phyloP scores from a whole-genome alignment of 1,284 basidiomycete genomes.

The Ustilago hordei region DNA sequence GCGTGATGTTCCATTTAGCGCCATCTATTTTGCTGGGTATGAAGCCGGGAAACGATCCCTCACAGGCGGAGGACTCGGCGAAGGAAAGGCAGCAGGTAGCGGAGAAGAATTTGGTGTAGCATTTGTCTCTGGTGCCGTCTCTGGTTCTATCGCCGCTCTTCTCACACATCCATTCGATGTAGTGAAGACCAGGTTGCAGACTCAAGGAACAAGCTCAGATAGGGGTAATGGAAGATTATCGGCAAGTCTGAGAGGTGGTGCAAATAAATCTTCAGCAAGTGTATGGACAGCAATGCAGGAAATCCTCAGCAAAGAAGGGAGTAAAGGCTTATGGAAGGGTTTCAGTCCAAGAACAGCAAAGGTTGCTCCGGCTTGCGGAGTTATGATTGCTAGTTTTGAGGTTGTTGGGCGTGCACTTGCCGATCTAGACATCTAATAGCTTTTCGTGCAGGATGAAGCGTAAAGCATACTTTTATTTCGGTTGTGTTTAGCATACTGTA shows the following conservation, averaged over 20 bases:
- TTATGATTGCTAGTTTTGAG: constrained; percentile 97
- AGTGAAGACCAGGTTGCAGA: constrained; percentile 89
- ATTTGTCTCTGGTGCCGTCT: constrained; percentile 81
- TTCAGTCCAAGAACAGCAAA: constrained; percentile 89
- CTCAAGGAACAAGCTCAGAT: constrained; percentile 20
- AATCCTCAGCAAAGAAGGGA: constrained; percentile 83
- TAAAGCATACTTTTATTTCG: not conserved
- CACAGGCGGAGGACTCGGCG: constrained; percentile 70
- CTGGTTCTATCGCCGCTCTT: constrained; percentile 78
- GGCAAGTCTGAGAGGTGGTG: constrained; percentile 1
- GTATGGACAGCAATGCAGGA: constrained; percentile 73
- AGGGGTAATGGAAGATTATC: constrained; percentile 1
- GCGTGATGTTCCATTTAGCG: constrained; percentile 97
- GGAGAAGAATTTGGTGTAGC: constrained; percentile 78
- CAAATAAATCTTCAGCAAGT: not conserved
- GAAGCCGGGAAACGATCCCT: constrained; percentile 68
- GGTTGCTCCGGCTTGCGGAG: constrained; percentile 97
- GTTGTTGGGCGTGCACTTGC: constrained; percentile 71
- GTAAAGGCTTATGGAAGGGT: constrained; percentile 83
- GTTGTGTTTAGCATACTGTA: not conserved
- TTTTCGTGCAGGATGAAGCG: not conserved
- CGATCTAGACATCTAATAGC: constrained; percentile 32
- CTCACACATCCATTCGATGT: constrained; percentile 96
- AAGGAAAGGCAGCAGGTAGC: constrained; percentile 59
- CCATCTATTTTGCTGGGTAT: constrained; percentile 81